Evolutionary conservation across 305 asterid genomes (phyloP).

Genomic region (Plantago coronopus): DNA sequence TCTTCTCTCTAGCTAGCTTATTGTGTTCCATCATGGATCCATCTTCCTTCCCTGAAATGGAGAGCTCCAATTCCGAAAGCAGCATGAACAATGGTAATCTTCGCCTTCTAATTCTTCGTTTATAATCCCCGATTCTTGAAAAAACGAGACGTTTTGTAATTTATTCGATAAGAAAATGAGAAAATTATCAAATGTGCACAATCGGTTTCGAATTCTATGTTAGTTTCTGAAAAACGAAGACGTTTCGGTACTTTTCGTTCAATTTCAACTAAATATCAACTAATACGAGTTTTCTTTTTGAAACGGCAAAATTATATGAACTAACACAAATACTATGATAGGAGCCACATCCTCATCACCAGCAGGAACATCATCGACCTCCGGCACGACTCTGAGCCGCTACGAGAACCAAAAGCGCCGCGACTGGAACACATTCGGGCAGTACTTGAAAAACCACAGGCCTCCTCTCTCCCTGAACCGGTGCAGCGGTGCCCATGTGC

Average conservation of each 20-base stretch:
- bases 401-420: conserved; percentile 29
- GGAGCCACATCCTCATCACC: not conserved
- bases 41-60: conserved; percentile 1
- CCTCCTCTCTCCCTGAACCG: conserved; percentile 48
- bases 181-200: too few relatives aligned
- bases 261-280: too few relatives aligned
- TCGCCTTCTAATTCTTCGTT: not conserved
- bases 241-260: not conserved
- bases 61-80: conserved; percentile 5
- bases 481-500: conserved; percentile 45
- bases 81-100: conserved; percentile 11
- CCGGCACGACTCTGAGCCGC: conserved; percentile 28
- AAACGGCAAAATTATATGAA: too few relatives aligned
- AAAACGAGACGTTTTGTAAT: too few relatives aligned
- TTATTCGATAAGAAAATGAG: too few relatives aligned
- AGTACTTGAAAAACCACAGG: conserved; percentile 46
- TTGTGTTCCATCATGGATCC: conserved; percentile 5
- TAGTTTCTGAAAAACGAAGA: not conserved
- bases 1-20: too few relatives aligned
- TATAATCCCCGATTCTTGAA: too few relatives aligned
- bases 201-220: too few relatives aligned
- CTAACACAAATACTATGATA: too few relatives aligned
- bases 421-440: conserved; percentile 47
- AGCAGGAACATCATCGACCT: not conserved
- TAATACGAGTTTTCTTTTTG: too few relatives aligned